Evolutionary conservation across 1,284 basidiomycete genomes (phyloP), one percentile per base, ranked within the genome.

Genomic region (Tilletiopsis washingtonensis): DNA sequence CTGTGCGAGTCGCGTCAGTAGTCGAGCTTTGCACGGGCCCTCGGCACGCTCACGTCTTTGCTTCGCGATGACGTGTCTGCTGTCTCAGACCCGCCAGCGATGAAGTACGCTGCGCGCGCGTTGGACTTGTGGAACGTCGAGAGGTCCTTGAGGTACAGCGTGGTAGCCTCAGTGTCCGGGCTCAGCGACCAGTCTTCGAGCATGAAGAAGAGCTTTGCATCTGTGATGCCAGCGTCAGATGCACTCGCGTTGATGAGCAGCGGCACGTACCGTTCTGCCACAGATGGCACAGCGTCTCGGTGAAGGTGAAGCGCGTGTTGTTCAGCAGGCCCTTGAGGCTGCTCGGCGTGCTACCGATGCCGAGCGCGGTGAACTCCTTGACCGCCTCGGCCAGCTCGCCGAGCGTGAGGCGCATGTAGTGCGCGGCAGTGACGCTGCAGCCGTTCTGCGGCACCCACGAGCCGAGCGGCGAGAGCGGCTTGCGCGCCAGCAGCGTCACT

Each of bases 21-120:
- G n/a, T n/a, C n/a, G n/a, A n/a, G n/a, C n/a, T n/a, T n/a, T n/a
- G n/a, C n/a, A n/a, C n/a, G n/a, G n/a, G n/a, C n/a, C n/a, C n/a
- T n/a, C n/a, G n/a, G n/a, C n/a, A n/a, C n/a, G n/a, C n/a, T n/a
- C n/a, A n/a, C n/a, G n/a, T n/a, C n/a, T n/a, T n/a, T n/a, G n/a
- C n/a, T n/a, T n/a, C n/a, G n/a, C n/a, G n/a, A n/a, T n/a, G n/a
- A n/a, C n/a, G n/a, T n/a, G n/a, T n/a, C n/a, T n/a, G n/a, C n/a
- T n/a, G n/a, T n/a, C n/a, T n/a, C n/a, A n/a, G n/a, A n/a, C n/a
- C 86, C 88, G 37, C 85, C 86, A 2, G 89, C 86, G 40, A 96
- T 77, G 69, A 85, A 88, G 75, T 87, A 88, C 1, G 87, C 84
- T 4, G 82, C 78, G 0, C 84, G 84, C 1, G 84, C 82, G 64